Evolutionary conservation across 495 filamentous ascomycete genomes (phyloP), one percentile per base, ranked within the genome.

Genomic region (Aspergillus sclerotioniger): DNA sequence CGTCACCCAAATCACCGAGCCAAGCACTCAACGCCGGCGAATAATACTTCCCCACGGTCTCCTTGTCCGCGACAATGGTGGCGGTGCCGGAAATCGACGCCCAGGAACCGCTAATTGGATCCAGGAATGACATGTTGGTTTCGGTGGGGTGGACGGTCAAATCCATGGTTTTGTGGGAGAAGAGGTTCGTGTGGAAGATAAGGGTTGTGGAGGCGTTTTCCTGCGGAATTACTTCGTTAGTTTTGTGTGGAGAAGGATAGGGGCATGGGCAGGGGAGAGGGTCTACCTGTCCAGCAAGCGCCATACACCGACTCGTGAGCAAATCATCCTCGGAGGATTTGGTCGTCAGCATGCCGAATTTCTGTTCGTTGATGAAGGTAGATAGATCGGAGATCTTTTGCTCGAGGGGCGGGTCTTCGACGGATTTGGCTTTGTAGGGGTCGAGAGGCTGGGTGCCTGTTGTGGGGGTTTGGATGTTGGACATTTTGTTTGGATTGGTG

Each of bases 171-270:
- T 98, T 96, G 72, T 90, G 89, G 35, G 90, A 92, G 70, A 94
- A 90, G 58, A 90, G 91, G 78, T 96, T 96, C 62, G 91, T 90
- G 77, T 94, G 87, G 83, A 98, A 96, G 73, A 96, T 81, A 47
- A 96, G 84, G 71, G 96, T 92, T 50, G 95, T 82, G 65, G 87
- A 88, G 61, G 86, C 84, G 60, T 80, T 80, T 73, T 94, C 87
- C 90, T 92, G 35, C n/a, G 6, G 0, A 2, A 9, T 10, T 8
- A 28, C 6, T 15, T 41, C 50, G 33, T 51, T 43, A 57, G 19
- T 10, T 48, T 28, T 25, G 19, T 5, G 17, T 3, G 19, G 19
- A 48, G 5, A 28, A 3, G 37, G 28, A 4, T 3, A 35, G 28
- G 3, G 54, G 29, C 17, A 21, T 28, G 20, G 44, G 45, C 8